A percentile compares a stretch with the other conserved stretches of the same genome.
Conservation (phyloP, 2,329 filamentous ascomycete species). For the Lojkania enalia region DNA sequence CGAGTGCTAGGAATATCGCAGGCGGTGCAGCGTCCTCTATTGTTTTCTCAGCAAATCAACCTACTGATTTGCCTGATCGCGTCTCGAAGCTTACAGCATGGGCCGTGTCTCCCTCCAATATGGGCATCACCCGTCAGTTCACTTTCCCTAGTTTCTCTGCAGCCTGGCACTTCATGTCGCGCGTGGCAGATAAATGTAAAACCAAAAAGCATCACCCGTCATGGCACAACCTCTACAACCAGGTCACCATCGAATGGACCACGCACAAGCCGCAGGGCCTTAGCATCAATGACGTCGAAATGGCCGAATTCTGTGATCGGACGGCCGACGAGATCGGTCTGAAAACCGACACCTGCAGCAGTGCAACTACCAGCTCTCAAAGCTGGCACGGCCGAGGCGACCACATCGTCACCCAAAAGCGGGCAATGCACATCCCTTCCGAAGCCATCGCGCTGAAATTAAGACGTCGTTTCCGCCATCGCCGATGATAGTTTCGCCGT, state of each 20-base stretch:
- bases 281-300: slow-evolving; percentile 40
- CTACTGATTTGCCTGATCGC: slow-evolving; percentile 31
- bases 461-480: no score
- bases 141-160: slow-evolving; percentile 35
- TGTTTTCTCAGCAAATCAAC: slow-evolving; percentile 34
- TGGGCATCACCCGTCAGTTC: slow-evolving; percentile 32
- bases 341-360: no score
- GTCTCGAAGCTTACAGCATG: slow-evolving; percentile 29
- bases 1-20: not conserved
- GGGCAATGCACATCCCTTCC: no score
- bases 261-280: slow-evolving; percentile 41
- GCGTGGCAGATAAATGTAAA: slow-evolving; percentile 40
- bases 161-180: slow-evolving; percentile 40
- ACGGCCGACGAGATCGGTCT: slow-evolving; percentile 34
- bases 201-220: slow-evolving; percentile 37
- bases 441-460: no score
- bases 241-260: slow-evolving; percentile 40
- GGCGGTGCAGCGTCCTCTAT: slow-evolving; percentile 12
- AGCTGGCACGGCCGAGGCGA: no score
- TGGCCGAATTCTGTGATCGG: slow-evolving; percentile 42
- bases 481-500: no score
- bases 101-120: slow-evolving; percentile 26
- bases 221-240: slow-evolving; percentile 41
- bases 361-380: no score
- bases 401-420: no score